These are phyloP conservation scores for Syzygium grande DNA, from an alignment of 345 rosid genomes.

Conservation along the genomic window DNA sequence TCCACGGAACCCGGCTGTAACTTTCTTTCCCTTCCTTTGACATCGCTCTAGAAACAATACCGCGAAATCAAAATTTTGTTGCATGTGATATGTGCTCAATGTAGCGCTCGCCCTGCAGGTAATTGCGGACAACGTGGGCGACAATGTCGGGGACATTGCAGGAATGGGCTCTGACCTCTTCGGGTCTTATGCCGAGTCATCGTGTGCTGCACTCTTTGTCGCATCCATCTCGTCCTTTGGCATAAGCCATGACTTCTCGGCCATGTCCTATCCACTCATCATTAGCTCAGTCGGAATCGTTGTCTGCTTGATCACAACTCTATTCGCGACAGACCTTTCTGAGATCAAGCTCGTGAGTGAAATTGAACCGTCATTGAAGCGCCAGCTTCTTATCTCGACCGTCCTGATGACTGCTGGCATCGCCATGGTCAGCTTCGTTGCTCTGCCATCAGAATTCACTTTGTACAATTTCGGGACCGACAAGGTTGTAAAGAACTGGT, in stretches of 20 bases:
- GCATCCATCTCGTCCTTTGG: constrained; percentile 64
- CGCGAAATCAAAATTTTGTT: neutral
- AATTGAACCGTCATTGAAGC: constrained; percentile 56
- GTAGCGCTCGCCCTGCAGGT: constrained; percentile 20
- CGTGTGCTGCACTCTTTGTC: constrained; percentile 66
- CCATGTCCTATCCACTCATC: constrained; percentile 56
- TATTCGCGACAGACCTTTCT: constrained; percentile 51
- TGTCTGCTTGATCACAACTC: constrained; percentile 52
- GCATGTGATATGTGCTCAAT: neutral
- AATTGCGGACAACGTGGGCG: constrained; percentile 67
- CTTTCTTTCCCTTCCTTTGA: neutral
- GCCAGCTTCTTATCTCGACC: constrained; percentile 62
- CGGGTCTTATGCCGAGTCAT: constrained; percentile 63
- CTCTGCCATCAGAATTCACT: constrained; percentile 55
- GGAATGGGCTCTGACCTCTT: constrained; percentile 78
- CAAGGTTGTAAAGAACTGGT: constrained; percentile 54
- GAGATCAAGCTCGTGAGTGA: constrained; percentile 42
- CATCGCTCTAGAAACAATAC: neutral
- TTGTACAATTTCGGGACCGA: constrained; percentile 44
- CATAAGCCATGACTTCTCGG: constrained; percentile 33
- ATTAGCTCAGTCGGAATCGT: constrained; percentile 57
- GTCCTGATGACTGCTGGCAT: constrained; percentile 55
- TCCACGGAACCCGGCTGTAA: constrained; percentile 59
- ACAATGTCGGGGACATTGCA: constrained; percentile 68
- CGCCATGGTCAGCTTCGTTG: constrained; percentile 35